Base-by-base conservation (phyloP, 179 eudicot species). In the Vitellaria paradoxa region DNA sequence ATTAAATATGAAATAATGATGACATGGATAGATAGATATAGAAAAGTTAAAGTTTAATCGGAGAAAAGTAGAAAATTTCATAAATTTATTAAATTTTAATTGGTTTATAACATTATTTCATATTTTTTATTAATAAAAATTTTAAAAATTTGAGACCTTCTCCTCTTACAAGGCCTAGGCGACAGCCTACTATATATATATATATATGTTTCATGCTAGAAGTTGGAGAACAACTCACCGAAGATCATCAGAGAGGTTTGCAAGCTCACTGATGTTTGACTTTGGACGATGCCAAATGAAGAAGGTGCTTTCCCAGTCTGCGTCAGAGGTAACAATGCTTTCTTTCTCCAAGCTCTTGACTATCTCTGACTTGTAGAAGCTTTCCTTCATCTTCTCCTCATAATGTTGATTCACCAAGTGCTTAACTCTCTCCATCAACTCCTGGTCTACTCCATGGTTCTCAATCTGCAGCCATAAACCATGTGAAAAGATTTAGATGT, bases 291-390 rank as follows among this genome's bases (percentile, higher is more conserved):
- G 97, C 86, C 90, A 79, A 37, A 88, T 60, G 84, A 91, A 93
- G 78, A 90, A 91, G 71, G 87, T 77, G 78, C 83, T 89, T 80
- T 93, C 98, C 98, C 97, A 93, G 70, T 91, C 94, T 13, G 76
- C 78, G 53, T 80, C 73, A 23, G 80, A 66, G 73, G 85, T 82
- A 64, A n/a, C n/a, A 30, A 67, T 65, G 40, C 70, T 84, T 24
- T 85, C 81, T 7, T 76, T 70, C 50, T 85, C 85, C 76, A 93
- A 79, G 40, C 73, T 84, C 72, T 80, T 88, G 69, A 80, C 87
- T 40, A 81, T 82, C 30, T 90, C 89, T 17, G 93, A 91, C 40
- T 77, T 65, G 13, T 87, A 86, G 84, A 93, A 91, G 26, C 65
- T 84, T 5, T 78, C 77, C 82, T 90, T 89, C 89, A 90, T 76